Percentiles rank a stretch among this genome's conserved stretches.
These are phyloP conservation scores for Basipetospora chlamydospora DNA, from an alignment of 2,329 filamentous ascomycete genomes.

Conservation along the genomic window DNA sequence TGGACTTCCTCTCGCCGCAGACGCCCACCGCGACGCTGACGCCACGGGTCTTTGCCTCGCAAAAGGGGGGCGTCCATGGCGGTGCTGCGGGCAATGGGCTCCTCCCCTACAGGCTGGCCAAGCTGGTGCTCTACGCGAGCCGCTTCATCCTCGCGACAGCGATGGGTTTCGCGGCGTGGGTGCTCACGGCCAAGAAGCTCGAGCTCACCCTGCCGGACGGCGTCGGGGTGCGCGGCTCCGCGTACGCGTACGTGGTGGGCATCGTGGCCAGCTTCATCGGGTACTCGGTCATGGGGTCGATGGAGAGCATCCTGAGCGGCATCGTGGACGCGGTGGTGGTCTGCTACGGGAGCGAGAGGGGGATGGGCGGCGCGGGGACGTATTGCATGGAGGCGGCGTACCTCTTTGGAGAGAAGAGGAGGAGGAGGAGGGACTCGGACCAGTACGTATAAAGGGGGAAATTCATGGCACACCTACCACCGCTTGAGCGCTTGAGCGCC, in stretches of 20 bases:
- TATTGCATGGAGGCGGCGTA: constrained; percentile 89
- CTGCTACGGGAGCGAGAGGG: constrained; percentile 85
- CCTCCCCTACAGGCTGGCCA: constrained; percentile 81
- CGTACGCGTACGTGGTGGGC: constrained; percentile 91
- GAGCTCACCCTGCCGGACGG: constrained; percentile 42
- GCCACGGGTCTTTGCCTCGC: constrained; percentile 32
- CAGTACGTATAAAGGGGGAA: constrained; percentile 5
- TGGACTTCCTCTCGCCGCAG: constrained; percentile 63
- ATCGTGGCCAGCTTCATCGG: constrained; percentile 88
- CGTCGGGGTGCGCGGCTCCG: constrained; percentile 53
- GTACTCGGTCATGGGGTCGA: constrained; percentile 81
- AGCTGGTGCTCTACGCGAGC: constrained; percentile 80
- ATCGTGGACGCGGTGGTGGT: constrained; percentile 81
- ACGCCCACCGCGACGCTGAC: constrained; percentile 60
- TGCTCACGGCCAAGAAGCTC: constrained; percentile 73
- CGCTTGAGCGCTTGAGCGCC: too few relatives aligned
- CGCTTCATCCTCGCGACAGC: constrained; percentile 82
- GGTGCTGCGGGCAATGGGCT: constrained; percentile 40
- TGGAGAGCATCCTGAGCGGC: constrained; percentile 76
- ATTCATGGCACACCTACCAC: too few relatives aligned
- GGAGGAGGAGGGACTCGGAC: not conserved
- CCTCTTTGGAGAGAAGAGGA: constrained; percentile 58
- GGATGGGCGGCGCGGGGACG: constrained; percentile 52
- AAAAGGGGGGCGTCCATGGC: too few relatives aligned
- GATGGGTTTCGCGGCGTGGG: constrained; percentile 92